Evolutionary conservation across 169 alveolate genomes (phyloP).

Genomic region (Plasmodium vivax): DNA sequence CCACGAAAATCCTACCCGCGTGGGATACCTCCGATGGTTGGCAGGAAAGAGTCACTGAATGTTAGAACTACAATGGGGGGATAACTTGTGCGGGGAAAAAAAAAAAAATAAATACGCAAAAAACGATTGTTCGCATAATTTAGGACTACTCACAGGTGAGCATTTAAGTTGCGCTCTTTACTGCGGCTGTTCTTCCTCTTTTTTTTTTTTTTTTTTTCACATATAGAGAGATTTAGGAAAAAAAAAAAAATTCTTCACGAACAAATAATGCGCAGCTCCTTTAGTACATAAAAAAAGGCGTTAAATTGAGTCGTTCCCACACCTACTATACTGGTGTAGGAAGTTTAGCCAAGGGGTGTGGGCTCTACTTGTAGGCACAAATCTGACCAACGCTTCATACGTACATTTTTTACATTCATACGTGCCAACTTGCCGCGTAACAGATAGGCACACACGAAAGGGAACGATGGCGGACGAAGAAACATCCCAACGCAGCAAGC

Average conservation of each 20-base stretch:
- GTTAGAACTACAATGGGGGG: not conserved
- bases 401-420: not conserved
- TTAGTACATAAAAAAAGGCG: not conserved
- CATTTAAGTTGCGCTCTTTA: not conserved
- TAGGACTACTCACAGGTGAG: not conserved
- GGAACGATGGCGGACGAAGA: not conserved
- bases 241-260: not conserved
- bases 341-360: not conserved
- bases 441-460: not conserved
- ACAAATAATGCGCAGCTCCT: not conserved
- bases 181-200: not conserved
- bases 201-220: not conserved
- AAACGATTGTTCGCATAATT: not conserved
- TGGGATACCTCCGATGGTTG: not conserved
- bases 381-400: not conserved
- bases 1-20: not conserved
- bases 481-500: not conserved
- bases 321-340: not conserved
- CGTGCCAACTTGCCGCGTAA: not conserved
- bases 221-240: not conserved
- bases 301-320: not conserved
- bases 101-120: too few relatives aligned
- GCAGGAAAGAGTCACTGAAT: not conserved
- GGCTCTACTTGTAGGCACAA: not conserved
- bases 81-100: not conserved